Base-by-base conservation (phyloP, 2,329 filamentous ascomycete genomes). In the Pestalotiopsis sp. region DNA sequence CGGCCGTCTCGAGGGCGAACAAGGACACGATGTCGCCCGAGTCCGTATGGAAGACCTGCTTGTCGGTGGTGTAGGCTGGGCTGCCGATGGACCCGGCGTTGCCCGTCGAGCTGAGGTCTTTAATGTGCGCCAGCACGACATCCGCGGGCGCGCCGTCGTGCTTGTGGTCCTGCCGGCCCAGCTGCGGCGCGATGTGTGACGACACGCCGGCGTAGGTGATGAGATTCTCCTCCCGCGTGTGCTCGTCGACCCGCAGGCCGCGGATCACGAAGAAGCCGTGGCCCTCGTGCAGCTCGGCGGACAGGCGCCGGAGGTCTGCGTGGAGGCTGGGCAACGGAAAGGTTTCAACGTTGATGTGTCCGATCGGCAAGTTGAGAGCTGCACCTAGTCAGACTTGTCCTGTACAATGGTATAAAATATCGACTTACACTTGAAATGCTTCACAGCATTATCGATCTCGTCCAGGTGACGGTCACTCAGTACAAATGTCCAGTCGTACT, bases 21-120 rank as follows among this genome's bases (percentile, higher is more conserved):
- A 91, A 79, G 2, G 86, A 85, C 23, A 92, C 83, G 2, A 91
- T 81, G 72, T 92, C 89, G 9, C 89, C 84, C 0, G 76, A 74
- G 72, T 91, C 89, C 0, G 87, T 91, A 75, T 91, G 90, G 72
- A 91, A 91, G 5, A 86, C 84, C 75, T 89, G 89, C 74, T 89
- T 89, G 68, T 90, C 88, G 0, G 85, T 81, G 0, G 87, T 90
- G 75, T 89, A 90, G 0, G 87, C 86, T 0, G 88, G 88, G 1
- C 84, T 83, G 2, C 88, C 87, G 62, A 91, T 90, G 3, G 80
- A 78, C 31, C 76, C 78, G 31, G 31, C 31, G 20, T 75, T 76
- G 1, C 69, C 68, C 3, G 72, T 67, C 12, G 71, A 69, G 20
- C 72, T 82, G 7, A 92, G 80, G 71, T 92, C 89, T 75, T 89